These are phyloP conservation scores for Rhypophila decipiens DNA, from an alignment of 495 filamentous ascomycete genomes.

Conservation along the genomic window DNA sequence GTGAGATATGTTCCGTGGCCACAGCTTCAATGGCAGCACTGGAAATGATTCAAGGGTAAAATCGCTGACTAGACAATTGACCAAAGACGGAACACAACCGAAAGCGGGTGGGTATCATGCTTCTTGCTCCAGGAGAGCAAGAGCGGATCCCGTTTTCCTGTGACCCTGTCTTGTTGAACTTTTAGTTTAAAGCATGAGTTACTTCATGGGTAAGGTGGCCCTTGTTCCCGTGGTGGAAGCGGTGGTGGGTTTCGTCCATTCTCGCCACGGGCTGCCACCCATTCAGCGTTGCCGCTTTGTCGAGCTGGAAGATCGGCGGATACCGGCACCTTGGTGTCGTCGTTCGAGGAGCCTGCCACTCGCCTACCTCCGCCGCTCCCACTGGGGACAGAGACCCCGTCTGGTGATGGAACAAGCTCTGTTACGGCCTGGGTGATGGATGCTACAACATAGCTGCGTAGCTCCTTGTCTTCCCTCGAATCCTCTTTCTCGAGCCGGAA, in stretches of 20 bases:
- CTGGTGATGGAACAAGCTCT: conserved; percentile 32
- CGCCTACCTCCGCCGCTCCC: neutral
- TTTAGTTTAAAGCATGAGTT: neutral
- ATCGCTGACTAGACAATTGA: too few relatives aligned
- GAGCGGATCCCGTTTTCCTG: neutral
- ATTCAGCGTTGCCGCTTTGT: conserved; percentile 58
- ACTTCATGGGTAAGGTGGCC: conserved; percentile 21
- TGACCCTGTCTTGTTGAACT: neutral
- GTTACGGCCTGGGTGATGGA: conserved; percentile 58
- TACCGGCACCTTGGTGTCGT: conserved; percentile 43
- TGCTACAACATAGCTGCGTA: conserved; percentile 64
- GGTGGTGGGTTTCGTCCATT: conserved; percentile 35
- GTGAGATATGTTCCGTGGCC: too few relatives aligned
- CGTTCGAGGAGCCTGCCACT: conserved; percentile 15
- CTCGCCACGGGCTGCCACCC: conserved; percentile 56
- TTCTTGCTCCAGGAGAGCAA: neutral
- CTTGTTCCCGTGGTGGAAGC: conserved; percentile 29
- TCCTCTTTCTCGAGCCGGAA: conserved; percentile 86
- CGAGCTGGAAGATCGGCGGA: conserved; percentile 45
- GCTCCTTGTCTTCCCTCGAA: conserved; percentile 74
- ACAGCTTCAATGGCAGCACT: too few relatives aligned
- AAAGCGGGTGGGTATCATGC: neutral
- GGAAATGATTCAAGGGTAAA: too few relatives aligned
- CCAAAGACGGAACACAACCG: too few relatives aligned
- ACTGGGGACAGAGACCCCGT: conserved; percentile 16